Conservation (phyloP, 495 filamentous ascomycete species). For the Hyaloscypha hepaticicola region DNA sequence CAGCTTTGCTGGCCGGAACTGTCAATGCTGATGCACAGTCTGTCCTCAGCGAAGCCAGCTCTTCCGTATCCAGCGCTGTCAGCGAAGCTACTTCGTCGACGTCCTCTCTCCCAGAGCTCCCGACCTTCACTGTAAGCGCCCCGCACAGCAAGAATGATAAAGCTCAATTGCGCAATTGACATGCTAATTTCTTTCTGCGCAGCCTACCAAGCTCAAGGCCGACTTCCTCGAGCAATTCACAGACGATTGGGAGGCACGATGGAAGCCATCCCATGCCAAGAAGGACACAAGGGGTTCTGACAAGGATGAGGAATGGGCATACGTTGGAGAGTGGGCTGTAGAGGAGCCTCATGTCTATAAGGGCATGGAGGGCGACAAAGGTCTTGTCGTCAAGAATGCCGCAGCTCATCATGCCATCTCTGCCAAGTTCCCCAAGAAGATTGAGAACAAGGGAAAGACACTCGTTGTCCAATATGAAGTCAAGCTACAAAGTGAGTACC, state of each 20-base stretch:
- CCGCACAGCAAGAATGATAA: background rate
- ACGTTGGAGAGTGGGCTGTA: constrained; percentile 93
- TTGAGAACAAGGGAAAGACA: constrained; percentile 95
- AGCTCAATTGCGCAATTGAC: constrained; percentile 13
- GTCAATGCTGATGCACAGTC: constrained; percentile 74
- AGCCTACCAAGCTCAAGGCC: constrained; percentile 87
- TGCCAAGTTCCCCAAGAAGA: constrained; percentile 94
- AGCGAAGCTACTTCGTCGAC: constrained; percentile 54
- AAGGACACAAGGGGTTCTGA: constrained; percentile 70
- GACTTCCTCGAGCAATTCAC: constrained; percentile 99
- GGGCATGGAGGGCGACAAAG: constrained; percentile 94
- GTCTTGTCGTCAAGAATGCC: constrained; percentile 93
- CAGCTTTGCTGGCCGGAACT: constrained; percentile 64
- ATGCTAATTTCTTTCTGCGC: constrained; percentile 24
- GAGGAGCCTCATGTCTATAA: constrained; percentile 92
- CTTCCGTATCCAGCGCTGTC: constrained; percentile 37
- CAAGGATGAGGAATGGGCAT: constrained; percentile 95
- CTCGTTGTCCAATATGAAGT: constrained; percentile 99
- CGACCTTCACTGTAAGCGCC: constrained; percentile 82
- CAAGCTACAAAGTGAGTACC: constrained; percentile 88
- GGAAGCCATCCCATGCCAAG: constrained; percentile 94
- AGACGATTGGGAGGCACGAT: constrained; percentile 87
- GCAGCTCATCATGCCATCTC: constrained; percentile 99
- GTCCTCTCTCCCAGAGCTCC: constrained; percentile 51
- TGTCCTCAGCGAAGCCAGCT: constrained; percentile 45